Conservation (phyloP, 192 early-diverging fungal species). For the Mortierella claussenii region DNA sequence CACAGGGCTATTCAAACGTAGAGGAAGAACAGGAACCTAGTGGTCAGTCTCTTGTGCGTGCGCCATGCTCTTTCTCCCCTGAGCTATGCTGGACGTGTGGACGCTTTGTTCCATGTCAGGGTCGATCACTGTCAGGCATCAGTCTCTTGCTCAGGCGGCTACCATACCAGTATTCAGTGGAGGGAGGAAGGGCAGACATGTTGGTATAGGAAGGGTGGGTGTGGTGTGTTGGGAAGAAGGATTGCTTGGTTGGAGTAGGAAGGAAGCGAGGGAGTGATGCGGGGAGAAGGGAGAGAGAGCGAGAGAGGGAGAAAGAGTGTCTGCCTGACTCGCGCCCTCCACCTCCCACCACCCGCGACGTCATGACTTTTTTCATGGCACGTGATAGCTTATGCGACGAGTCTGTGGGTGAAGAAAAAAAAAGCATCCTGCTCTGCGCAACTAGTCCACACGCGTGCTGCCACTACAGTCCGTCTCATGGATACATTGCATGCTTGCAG, state of each 20-base stretch:
- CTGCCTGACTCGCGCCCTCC: not conserved
- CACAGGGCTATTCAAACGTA: slow-evolving; percentile 86
- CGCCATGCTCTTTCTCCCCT: no score
- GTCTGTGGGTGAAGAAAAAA: no score
- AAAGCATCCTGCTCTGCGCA: no score
- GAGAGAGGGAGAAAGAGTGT: not conserved
- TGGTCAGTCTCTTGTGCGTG: not conserved
- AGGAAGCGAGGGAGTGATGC: not conserved
- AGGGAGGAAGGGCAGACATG: slow-evolving; percentile 21
- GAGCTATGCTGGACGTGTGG: not conserved
- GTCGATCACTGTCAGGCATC: no score
- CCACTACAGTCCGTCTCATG: no score
- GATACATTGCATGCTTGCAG: no score
- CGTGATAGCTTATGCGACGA: no score
- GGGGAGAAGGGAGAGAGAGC: not conserved
- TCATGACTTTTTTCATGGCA: not conserved
- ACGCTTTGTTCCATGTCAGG: no score
- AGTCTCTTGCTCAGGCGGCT: no score
- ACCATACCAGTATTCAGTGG: slow-evolving; percentile 53
- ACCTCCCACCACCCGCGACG: not conserved
- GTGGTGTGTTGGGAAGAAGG: not conserved
- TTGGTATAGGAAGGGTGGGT: not conserved
- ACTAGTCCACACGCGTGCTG: no score
- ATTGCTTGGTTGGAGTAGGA: not conserved
- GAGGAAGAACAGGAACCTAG: not conserved